phyloP scores from a whole-genome alignment of 768 basidiomycete species.

The Mycena haematopus region DNA sequence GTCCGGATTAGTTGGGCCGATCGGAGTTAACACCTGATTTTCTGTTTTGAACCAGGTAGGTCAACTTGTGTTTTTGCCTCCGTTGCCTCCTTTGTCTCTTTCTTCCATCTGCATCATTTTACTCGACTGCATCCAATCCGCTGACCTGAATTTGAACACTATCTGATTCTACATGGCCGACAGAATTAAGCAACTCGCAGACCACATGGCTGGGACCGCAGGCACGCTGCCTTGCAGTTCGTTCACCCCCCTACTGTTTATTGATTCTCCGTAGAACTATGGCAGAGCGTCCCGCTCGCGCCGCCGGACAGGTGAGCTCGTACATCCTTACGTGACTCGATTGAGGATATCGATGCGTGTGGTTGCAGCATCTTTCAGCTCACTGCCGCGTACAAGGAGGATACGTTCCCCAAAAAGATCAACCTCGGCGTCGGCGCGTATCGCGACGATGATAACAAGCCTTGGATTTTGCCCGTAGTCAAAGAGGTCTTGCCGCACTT shows the following conservation, averaged over 20 bases:
- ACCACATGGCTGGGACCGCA: constrained; percentile 49
- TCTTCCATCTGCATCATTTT: not conserved
- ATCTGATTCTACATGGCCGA: constrained; percentile 53
- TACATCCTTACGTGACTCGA: not conserved
- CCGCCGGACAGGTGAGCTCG: constrained; percentile 78
- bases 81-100: not conserved
- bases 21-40: not conserved
- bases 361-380: constrained; percentile 83
- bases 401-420: constrained; percentile 77
- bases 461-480: constrained; percentile 92
- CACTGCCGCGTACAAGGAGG: constrained; percentile 87
- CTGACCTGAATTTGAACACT: constrained; percentile 34
- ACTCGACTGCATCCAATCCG: constrained; percentile 35
- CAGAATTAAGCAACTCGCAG: constrained; percentile 66
- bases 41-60: not conserved
- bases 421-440: constrained; percentile 96
- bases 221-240: constrained; percentile 24
- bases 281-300: constrained; percentile 80
- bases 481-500: constrained; percentile 64
- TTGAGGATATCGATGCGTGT: constrained; percentile 18
- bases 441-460: constrained; percentile 84
- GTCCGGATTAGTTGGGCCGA: too few species aligned
- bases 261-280: constrained; percentile 58
- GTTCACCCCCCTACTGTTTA: constrained; percentile 16
- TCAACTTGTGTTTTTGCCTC: not conserved